These are phyloP conservation scores for Stephania japonica DNA, from an alignment of 164 flowering plant genomes.

Conservation along the genomic window DNA sequence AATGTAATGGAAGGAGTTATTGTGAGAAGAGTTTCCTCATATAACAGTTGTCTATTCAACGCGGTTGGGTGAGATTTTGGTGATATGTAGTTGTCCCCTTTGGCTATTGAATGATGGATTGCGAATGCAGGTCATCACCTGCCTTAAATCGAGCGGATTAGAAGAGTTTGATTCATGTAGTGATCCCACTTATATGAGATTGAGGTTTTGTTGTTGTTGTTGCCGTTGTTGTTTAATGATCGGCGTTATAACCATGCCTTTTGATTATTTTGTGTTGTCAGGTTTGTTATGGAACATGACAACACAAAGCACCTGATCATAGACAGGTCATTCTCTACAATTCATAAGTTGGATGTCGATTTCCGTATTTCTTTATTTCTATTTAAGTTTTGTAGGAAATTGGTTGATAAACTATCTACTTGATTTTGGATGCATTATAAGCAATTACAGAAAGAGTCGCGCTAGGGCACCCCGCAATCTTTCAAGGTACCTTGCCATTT, in stretches of 20 bases:
- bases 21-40: constrained; percentile 89
- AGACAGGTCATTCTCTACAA: constrained; percentile 58
- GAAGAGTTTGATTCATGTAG: too few relatives aligned
- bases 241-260: background rate
- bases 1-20: constrained; percentile 67
- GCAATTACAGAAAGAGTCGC: background rate
- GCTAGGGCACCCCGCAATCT: too few relatives aligned
- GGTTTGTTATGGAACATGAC: constrained; percentile 96
- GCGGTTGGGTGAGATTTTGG: constrained; percentile 70
- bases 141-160: too few relatives aligned
- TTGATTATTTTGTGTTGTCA: constrained; percentile 18
- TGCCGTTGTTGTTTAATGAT: too few relatives aligned
- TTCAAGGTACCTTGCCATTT: too few relatives aligned
- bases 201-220: too few relatives aligned
- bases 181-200: too few relatives aligned
- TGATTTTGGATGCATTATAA: background rate
- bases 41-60: constrained; percentile 95
- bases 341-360: background rate
- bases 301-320: constrained; percentile 66
- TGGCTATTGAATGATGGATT: background rate
- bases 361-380: background rate
- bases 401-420: background rate
- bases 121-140: background rate
- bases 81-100: background rate
- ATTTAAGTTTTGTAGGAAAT: background rate